These are phyloP conservation scores for Coemansia sp. DNA, from an alignment of 192 early-diverging fungal species.

Conservation along the genomic window DNA sequence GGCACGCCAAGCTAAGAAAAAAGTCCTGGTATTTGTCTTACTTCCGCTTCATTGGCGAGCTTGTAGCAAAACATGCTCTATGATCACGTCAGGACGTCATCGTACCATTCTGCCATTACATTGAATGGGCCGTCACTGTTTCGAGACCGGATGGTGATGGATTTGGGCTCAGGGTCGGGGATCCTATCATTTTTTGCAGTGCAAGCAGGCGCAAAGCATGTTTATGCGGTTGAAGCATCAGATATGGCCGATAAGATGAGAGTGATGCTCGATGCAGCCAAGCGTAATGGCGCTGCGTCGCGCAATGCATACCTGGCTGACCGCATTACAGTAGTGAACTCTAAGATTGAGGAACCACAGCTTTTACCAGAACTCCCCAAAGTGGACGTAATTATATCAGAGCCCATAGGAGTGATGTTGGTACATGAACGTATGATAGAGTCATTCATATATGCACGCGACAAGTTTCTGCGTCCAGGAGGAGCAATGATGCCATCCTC, in stretches of 20 bases:
- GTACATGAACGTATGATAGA: constrained; percentile 95
- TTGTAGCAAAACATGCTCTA: constrained; percentile 96
- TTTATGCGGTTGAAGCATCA: constrained; percentile 96
- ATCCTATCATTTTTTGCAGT: constrained; percentile 96
- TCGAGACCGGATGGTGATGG: constrained; percentile 80
- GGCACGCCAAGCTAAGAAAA: neutral
- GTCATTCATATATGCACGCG: constrained; percentile 56
- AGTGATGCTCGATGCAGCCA: constrained; percentile 68
- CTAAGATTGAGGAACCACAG: constrained; percentile 85
- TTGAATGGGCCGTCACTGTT: constrained; percentile 76
- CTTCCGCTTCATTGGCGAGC: neutral
- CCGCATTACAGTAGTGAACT: constrained; percentile 76
- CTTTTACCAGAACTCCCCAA: constrained; percentile 59
- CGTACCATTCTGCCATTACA: constrained; percentile 90
- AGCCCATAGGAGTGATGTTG: constrained; percentile 95
- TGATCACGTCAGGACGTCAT: constrained; percentile 91
- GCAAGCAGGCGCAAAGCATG: constrained; percentile 87
- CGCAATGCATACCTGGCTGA: constrained; percentile 78
- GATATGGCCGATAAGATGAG: constrained; percentile 91
- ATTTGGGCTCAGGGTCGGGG: constrained; percentile 93
- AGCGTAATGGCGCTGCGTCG: constrained; percentile 32
- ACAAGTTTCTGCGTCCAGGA: constrained; percentile 88
- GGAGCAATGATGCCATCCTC: constrained; percentile 88
- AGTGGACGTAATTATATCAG: constrained; percentile 94
- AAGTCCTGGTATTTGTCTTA: neutral